Base-by-base conservation (phyloP, 2,329 filamentous ascomycete species). In the Beauveria sp. region DNA sequence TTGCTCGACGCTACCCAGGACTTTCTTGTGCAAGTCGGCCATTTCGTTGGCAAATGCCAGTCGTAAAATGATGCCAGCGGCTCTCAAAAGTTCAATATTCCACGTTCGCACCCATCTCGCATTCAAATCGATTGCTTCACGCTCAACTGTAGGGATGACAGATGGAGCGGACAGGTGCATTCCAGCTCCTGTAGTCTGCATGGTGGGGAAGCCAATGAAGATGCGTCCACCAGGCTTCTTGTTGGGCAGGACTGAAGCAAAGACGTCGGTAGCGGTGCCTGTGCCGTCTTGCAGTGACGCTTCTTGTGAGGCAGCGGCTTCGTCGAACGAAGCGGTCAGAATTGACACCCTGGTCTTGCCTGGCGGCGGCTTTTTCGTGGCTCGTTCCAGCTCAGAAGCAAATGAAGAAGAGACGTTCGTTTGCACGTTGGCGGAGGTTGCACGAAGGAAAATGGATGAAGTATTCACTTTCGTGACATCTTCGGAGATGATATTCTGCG, bases 161-260 rank as follows among this genome's bases (percentile, higher is more conserved):
- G 93, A 97, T 1, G 93, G 95, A 0, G 95, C 95, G 14, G 93
- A 98, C 34, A 99, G 89, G 73, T 99, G 95, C 71, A 96, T 89
- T 18, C 93, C 90, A 30, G 93, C 86, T 60, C 93, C 95, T 0
- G 96, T 99, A 0, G 95, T 99, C 76, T 99, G 95, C 67, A 93
- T 93, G 1, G 95, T 99, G 3, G 95, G 93, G 70, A 99, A 99
- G 0, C 95, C 95, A 69, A 99, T 99, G 70, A 98, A 99, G 60
- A 99, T 90, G 58, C 91, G 87, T 7, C 95, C 95, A 9, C 85
- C 85, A 0, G 84, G 83, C 67, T 90, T 90, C 72, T 92, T 96
- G 62, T 85, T 91, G 2, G 95, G 95, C 5, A 98, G 76, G 1
- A 99, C 93, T 1, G 93, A 95, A 1, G 89, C 85, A 72, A 99